These are phyloP conservation scores for Aureobasidium vineae DNA, from an alignment of 2,329 filamentous ascomycete genomes.

Conservation along the genomic window DNA sequence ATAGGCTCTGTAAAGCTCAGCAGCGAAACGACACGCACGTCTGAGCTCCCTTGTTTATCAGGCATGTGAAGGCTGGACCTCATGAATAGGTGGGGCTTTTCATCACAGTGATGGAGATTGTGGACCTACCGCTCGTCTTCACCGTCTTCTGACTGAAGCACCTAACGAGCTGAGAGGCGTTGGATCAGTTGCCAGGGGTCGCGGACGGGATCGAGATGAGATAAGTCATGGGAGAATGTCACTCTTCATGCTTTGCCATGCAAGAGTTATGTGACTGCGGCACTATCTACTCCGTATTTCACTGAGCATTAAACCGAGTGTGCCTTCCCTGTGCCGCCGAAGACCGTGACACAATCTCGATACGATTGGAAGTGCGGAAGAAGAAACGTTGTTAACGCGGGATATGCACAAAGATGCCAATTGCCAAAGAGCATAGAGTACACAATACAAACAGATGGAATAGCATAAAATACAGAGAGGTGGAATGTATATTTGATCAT, in stretches of 20 bases:
- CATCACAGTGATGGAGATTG: slow-evolving; percentile 14
- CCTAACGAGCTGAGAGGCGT: background rate
- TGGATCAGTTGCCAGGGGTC: background rate
- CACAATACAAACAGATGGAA: background rate
- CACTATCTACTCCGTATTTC: background rate
- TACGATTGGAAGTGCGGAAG: background rate
- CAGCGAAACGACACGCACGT: background rate
- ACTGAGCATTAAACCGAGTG: background rate
- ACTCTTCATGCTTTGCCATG: slow-evolving; percentile 5
- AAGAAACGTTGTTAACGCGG: slow-evolving; percentile 10
- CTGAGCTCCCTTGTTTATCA: background rate
- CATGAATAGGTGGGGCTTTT: slow-evolving; percentile 2
- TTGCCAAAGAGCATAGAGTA: slow-evolving; percentile 10
- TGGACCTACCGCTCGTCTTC: background rate
- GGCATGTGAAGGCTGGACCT: slow-evolving; percentile 10
- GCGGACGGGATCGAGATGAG: slow-evolving; percentile 13
- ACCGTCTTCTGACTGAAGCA: slow-evolving; percentile 3
- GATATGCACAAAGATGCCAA: slow-evolving; percentile 6
- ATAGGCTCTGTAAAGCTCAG: slow-evolving; percentile 1
- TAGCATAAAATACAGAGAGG: no score
- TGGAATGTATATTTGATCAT: slow-evolving; percentile 21
- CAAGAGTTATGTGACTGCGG: background rate
- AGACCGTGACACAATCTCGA: background rate
- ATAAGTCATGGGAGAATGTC: background rate
- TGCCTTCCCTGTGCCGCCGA: background rate